Evolutionary conservation across 352 stramenopile genomes (phyloP).

Genomic region (Globisporangium lucens): DNA sequence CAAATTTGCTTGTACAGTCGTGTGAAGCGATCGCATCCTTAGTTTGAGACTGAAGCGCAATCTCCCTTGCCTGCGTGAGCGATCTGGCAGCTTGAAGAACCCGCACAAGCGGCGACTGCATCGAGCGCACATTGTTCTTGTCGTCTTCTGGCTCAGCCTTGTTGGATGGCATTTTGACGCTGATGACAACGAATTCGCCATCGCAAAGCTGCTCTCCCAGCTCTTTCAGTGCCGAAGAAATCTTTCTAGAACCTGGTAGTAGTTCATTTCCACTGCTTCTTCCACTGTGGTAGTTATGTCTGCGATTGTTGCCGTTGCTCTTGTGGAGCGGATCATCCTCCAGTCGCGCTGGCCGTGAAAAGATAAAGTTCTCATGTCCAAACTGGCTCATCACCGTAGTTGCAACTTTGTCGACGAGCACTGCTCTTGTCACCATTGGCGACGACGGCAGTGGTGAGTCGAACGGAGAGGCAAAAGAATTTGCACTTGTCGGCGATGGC

Average conservation of each 20-base stretch:
- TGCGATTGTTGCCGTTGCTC: not conserved
- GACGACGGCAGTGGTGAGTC: constrained; percentile 15
- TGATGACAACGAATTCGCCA: constrained; percentile 33
- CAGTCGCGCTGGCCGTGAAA: constrained; percentile 34
- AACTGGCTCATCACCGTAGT: constrained; percentile 45
- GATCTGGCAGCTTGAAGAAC: constrained; percentile 21
- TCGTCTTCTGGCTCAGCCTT: not conserved
- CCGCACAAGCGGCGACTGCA: constrained; percentile 28
- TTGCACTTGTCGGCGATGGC: not conserved
- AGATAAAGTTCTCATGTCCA: constrained; percentile 69
- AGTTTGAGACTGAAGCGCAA: constrained; percentile 2
- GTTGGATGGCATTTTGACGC: constrained; percentile 9
- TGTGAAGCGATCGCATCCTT: not conserved
- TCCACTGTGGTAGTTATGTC: not conserved
- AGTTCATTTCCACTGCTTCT: not conserved
- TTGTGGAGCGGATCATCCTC: not conserved
- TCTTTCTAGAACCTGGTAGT: not conserved
- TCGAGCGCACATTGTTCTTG: not conserved
- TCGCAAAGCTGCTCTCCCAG: constrained; percentile 20
- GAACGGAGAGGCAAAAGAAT: constrained; percentile 1
- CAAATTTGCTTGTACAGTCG: not conserved
- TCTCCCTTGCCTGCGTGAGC: constrained; percentile 17
- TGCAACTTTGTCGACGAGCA: constrained; percentile 13
- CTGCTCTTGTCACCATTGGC: not conserved
- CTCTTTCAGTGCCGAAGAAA: not conserved